Conservation (phyloP, 2,329 filamentous ascomycete genomes). For the Diaporthe vexans region DNA sequence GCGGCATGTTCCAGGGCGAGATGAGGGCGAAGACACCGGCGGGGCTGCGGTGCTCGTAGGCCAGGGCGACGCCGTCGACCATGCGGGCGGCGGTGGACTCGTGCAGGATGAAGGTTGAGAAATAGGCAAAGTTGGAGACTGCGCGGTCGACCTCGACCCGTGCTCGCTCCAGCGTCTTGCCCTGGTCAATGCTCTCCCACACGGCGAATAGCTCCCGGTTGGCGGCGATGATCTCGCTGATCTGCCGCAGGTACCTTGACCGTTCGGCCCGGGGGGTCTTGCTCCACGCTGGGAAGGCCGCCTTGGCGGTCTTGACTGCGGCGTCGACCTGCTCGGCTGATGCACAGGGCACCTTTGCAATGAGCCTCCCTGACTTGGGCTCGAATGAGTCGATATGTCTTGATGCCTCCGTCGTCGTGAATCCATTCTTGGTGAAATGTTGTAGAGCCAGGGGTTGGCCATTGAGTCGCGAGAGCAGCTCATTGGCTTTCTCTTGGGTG, state of each 20-base stretch:
- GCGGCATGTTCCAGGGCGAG: conserved; percentile 54
- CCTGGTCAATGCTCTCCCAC: conserved; percentile 54
- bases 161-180: conserved; percentile 52
- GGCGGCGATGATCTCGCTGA: conserved; percentile 48
- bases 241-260: conserved; percentile 46
- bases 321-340: conserved; percentile 45
- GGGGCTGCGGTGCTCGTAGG: conserved; percentile 53
- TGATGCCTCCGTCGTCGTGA: conserved; percentile 36
- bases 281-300: conserved; percentile 49
- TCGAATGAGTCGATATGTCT: conserved; percentile 48
- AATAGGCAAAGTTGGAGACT: conserved; percentile 53
- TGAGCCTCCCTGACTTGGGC: conserved; percentile 49
- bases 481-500: conserved; percentile 48
- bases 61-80: conserved; percentile 50
- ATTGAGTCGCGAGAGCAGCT: conserved; percentile 41
- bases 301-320: conserved; percentile 46
- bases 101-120: conserved; percentile 53
- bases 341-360: conserved; percentile 47
- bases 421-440: conserved; percentile 44
- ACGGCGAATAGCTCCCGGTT: conserved; percentile 51
- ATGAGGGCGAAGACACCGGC: conserved; percentile 52
- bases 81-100: conserved; percentile 50
- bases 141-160: conserved; percentile 52
- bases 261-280: conserved; percentile 47
- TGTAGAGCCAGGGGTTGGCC: conserved; percentile 39